Percentiles rank a stretch among this genome's conserved stretches.
phyloP scores from a whole-genome alignment of 2,329 filamentous ascomycete species.

The Blastomyces emzantsi region DNA sequence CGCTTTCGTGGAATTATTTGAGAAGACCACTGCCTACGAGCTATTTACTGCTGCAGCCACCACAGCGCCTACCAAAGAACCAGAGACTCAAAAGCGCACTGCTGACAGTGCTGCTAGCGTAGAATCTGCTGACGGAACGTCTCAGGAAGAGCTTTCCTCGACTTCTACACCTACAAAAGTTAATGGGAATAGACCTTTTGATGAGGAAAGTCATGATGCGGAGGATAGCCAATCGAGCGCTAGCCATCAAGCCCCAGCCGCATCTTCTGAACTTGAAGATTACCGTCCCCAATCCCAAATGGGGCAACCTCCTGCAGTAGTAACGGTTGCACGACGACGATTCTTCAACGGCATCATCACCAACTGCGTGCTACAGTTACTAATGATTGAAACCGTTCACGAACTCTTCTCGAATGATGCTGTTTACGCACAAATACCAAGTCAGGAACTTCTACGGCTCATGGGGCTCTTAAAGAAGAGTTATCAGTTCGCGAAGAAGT shows the following conservation, averaged over 20 bases:
- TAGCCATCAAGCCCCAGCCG: constrained; percentile 17
- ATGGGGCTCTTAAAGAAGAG: constrained; percentile 94
- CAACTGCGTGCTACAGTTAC: constrained; percentile 88
- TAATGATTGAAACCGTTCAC: constrained; percentile 99
- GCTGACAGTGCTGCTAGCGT: constrained; percentile 21
- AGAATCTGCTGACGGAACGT: constrained; percentile 16
- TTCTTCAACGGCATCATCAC: constrained; percentile 99
- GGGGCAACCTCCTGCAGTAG: constrained; percentile 81
- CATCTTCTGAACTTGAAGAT: constrained; percentile 60
- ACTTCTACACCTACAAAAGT: constrained; percentile 21
- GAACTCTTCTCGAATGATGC: constrained; percentile 97
- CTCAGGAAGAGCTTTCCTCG: constrained; percentile 18
- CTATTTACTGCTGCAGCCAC: constrained; percentile 76
- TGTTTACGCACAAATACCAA: constrained; percentile 90
- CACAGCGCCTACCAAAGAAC: constrained; percentile 32
- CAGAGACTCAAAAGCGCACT: constrained; percentile 21
- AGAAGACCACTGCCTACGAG: constrained; percentile 87
- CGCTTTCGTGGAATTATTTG: constrained; percentile 92
- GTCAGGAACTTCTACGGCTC: constrained; percentile 73
- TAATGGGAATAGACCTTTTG: constrained; percentile 23
- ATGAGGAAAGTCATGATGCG: constrained; percentile 22
- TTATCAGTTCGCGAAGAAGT: constrained; percentile 92
- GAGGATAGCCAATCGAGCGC: constrained; percentile 24
- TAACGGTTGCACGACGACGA: constrained; percentile 82
- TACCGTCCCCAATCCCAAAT: constrained; percentile 69